Conservation (phyloP, 2,329 filamentous ascomycete species). For the Fonsecaea nubica region DNA sequence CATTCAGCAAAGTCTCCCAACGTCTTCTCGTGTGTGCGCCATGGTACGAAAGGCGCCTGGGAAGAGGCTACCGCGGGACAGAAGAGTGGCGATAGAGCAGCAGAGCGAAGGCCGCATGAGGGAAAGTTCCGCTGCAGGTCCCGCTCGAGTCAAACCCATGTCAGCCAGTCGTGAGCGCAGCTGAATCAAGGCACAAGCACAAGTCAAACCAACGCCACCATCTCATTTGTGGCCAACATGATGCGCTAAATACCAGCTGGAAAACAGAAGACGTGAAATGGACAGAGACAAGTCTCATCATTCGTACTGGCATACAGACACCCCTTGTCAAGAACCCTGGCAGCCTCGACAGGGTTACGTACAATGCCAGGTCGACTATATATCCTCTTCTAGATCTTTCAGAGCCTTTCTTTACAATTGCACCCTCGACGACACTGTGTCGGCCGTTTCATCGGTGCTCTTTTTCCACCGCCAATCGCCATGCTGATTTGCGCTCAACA, state of each 20-base stretch:
- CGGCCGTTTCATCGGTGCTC: conserved; percentile 13
- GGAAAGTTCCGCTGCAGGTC: conserved; percentile 32
- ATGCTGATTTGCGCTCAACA: conserved; percentile 26
- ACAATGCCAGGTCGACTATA: neutral
- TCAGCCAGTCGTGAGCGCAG: conserved; percentile 25
- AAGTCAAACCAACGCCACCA: conserved; percentile 16
- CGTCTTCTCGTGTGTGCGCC: conserved; percentile 10
- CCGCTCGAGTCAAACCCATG: conserved; percentile 14
- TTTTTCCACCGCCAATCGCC: conserved; percentile 24
- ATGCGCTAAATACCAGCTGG: conserved; percentile 17
- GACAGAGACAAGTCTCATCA: conserved; percentile 7
- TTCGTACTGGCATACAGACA: neutral
- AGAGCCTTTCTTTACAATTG: conserved; percentile 17
- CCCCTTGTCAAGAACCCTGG: neutral
- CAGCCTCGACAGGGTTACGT: neutral
- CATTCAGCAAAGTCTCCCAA: conserved; percentile 1
- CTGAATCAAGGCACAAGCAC: conserved; percentile 28
- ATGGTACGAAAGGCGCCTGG: conserved; percentile 16
- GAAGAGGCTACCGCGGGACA: conserved; percentile 25
- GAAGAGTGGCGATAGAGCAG: conserved; percentile 31
- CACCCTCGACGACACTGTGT: conserved; percentile 6
- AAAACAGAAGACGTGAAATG: neutral
- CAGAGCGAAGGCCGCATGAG: conserved; percentile 23
- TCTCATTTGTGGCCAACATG: conserved; percentile 26
- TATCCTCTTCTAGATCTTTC: conserved; percentile 28